A percentile compares a stretch with the other conserved stretches of the same genome.
These are phyloP conservation scores for Amylostereum chailletii DNA, from an alignment of 1,284 basidiomycete genomes.

Conservation along the genomic window DNA sequence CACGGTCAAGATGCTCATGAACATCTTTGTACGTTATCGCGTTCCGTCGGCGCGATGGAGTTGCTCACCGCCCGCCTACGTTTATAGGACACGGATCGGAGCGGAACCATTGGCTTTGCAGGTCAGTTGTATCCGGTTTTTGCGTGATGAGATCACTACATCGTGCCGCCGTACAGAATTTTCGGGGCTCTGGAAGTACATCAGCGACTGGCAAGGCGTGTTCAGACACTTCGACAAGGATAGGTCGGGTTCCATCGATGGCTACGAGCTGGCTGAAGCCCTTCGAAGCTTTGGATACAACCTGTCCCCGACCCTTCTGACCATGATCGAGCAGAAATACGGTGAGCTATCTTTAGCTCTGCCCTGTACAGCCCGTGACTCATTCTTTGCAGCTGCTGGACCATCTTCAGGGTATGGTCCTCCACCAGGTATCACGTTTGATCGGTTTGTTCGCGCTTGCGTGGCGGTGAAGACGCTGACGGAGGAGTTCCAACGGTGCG, in stretches of 20 bases:
- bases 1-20: slow-evolving; percentile 69
- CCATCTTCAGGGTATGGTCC: slow-evolving; percentile 48
- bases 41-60: not conserved
- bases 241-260: slow-evolving; percentile 69
- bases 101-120: slow-evolving; percentile 64
- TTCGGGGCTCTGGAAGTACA: slow-evolving; percentile 71
- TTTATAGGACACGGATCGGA: slow-evolving; percentile 60
- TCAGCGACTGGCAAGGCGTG: slow-evolving; percentile 72
- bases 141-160: not conserved
- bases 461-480: slow-evolving; percentile 73
- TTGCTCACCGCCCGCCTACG: not conserved
- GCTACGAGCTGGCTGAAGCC: slow-evolving; percentile 61
- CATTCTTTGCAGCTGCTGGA: slow-evolving; percentile 39
- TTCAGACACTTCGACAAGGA: slow-evolving; percentile 73
- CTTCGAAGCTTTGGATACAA: slow-evolving; percentile 71
- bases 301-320: slow-evolving; percentile 54
- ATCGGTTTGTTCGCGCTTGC: slow-evolving; percentile 76
- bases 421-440: slow-evolving; percentile 73
- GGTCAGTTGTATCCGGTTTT: slow-evolving; percentile 26
- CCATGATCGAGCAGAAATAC: slow-evolving; percentile 67
- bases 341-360: slow-evolving; percentile 31
- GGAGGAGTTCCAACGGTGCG: slow-evolving; percentile 67
- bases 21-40: slow-evolving; percentile 18
- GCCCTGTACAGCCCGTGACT: not conserved
- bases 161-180: slow-evolving; percentile 43